Evolutionary conservation across 371 early-diverging fungal species (phyloP), one percentile per base, ranked within the genome.

Genomic region (Dinochytrium kinnereticum): DNA sequence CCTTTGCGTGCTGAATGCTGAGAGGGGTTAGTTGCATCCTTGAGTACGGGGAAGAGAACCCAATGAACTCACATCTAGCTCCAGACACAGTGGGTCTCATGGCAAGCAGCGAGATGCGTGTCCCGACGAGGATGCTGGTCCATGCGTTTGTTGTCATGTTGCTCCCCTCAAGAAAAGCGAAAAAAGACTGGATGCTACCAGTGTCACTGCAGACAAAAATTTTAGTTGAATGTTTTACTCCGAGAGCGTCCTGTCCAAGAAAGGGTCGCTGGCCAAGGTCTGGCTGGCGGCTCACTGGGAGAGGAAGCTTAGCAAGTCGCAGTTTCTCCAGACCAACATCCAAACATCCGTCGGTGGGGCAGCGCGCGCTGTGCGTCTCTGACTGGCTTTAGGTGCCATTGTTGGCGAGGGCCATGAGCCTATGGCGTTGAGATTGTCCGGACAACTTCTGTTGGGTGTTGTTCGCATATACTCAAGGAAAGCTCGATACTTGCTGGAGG

Each of bases 271-370:
- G 70, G 94, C 96, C 74, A 94, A 93, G 79, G 95, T 97, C 55
- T 99, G 99, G 99, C 90, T 99, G 31, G 99, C 99, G 24, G 95
- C 98, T 39, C 96, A 98, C 78, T 94, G 93, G 92, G 99, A 99
- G 83, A 90, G 92, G 76, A 98, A 98, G 89, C 86, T 99, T 57
- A 92, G 92, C 74, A 98, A 98, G 82, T 84, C 91, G 1, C 97
- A 98, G 85, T 91, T 97, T 67, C 81, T 96, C 38, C 94, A 95
- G 72, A 92, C 97, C 34, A 93, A 94, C 82, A 89, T 98, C 64
- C 85, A 90, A 65, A 86, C 86, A 40, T 93, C 96, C 0, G 94
- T 96, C 71, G 93, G 94, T 94, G 84, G 69, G 84, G 80, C 33
- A 39, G 36, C 59, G 34, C 28, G 40, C 39, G 2, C 5, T 13